Conservation (phyloP, 1,139 yeast species). For the Saccharomyces uvarum region DNA sequence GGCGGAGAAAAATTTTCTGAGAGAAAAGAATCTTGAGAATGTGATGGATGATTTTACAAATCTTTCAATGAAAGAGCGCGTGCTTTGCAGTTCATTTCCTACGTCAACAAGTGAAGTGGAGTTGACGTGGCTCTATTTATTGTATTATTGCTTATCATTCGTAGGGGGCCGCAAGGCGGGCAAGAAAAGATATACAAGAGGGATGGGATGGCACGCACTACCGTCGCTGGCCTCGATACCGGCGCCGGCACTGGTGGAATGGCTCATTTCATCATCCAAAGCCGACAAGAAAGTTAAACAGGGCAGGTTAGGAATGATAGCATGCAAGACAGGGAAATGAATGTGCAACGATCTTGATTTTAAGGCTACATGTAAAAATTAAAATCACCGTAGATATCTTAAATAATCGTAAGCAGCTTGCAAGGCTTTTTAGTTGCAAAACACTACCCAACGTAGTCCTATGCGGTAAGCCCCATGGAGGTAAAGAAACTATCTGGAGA, state of each 20-base stretch:
- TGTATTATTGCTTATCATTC: background rate
- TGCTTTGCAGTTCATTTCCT: background rate
- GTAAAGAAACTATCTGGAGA: background rate
- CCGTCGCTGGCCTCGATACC: no score
- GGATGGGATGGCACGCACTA: background rate
- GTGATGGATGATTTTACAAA: background rate
- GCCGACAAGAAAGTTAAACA: background rate
- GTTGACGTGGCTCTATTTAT: background rate
- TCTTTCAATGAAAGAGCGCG: background rate
- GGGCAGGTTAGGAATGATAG: background rate
- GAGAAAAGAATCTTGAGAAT: background rate
- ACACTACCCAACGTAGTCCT: no score
- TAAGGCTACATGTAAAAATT: background rate
- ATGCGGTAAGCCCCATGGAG: no score
- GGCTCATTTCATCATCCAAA: background rate
- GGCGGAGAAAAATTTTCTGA: background rate
- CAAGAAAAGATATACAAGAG: background rate
- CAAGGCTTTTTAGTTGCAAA: no score
- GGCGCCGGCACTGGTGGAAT: background rate
- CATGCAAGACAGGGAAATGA: background rate
- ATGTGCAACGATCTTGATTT: background rate
- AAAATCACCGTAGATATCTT: no score
- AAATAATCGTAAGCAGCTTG: no score
- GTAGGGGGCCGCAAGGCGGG: background rate
- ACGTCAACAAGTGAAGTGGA: background rate